Evolutionary conservation across 1,139 yeast species (phyloP), one percentile per base, ranked within the genome.

Genomic region (Torulaspora pretoriensis): DNA sequence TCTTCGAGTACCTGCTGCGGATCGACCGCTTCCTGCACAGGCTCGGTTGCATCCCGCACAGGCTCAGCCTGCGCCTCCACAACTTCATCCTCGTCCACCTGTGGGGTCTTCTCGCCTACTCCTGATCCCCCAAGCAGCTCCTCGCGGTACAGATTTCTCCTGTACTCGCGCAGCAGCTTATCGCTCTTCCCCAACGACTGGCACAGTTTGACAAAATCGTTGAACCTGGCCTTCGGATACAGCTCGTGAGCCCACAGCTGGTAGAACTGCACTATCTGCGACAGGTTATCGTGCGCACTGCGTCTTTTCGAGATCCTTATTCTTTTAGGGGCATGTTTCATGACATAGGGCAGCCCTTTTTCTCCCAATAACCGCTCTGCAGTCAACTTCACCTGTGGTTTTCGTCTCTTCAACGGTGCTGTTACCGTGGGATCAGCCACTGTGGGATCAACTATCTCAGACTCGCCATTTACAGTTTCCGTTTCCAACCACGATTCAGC

Each of bases 221-320:
- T 69, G 54, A 87, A 85, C 49, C 76, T 81, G 2, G 95, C 89
- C 63, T 81, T 81, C 8, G 96, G 95, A 55, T 77, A 87, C 42
- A 87, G 60, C 4, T 80, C 77, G 62, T 87, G 95, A 23, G 90
- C 89, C 96, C 96, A 87, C 26, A 87, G 63, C 64, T 86, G 95
- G 64, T 86, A 87, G 56, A 78, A 79, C 49, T 77, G 80, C 23
- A 86, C 66, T 2, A 87, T 68, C 35, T 68, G 66, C 7, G 68
- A 61, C 42, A 78, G 57, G 52, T 78, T 80, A 14, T 71, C 70
- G 45, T 68, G 61, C 10, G 66, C 58, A 24, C 54, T 52, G 6
- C 70, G 63, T 35, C 73, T 60, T 46, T 72, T 74, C 33, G 67
- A 69, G 47, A 75, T 79, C 43, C 63, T 61, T 24, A 77, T 61